phyloP scores from a whole-genome alignment of 495 filamentous ascomycete species.

The Daldinia childiae region DNA sequence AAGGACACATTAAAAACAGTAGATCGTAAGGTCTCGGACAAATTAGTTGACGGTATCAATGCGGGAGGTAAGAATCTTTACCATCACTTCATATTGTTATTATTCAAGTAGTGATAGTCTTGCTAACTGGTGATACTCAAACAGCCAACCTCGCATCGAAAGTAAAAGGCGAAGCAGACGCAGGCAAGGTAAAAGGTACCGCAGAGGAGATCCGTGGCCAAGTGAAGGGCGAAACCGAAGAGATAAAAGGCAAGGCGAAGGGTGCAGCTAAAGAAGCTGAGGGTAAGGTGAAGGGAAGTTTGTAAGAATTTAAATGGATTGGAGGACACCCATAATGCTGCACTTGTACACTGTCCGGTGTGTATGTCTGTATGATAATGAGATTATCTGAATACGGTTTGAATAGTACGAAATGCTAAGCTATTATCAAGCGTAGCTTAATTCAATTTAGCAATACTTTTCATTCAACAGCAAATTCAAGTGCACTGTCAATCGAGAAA shows the following conservation, averaged over 20 bases:
- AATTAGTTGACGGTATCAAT: conserved; percentile 66
- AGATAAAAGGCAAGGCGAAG: conserved; percentile 45
- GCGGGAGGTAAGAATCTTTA: conserved; percentile 53
- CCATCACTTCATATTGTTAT: background rate
- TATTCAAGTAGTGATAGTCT: background rate
- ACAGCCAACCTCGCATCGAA: conserved; percentile 59
- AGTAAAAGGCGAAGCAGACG: conserved; percentile 49
- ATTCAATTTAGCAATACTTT: conserved; percentile 5
- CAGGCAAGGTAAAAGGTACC: conserved; percentile 51
- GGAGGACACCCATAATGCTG: background rate
- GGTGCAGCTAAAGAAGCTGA: conserved; percentile 41
- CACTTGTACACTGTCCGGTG: background rate
- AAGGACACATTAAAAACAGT: conserved; percentile 62
- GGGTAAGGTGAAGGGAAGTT: conserved; percentile 43
- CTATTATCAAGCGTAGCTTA: background rate
- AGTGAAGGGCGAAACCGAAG: conserved; percentile 50
- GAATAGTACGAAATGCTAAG: background rate
- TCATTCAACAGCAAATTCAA: conserved; percentile 46
- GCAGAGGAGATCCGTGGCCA: conserved; percentile 51
- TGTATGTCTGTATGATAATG: conserved; percentile 2
- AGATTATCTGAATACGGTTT: background rate
- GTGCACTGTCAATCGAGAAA: conserved; percentile 47
- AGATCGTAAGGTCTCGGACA: conserved; percentile 62
- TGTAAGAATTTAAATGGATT: conserved; percentile 23
- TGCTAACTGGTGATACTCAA: conserved; percentile 20